Conservation (phyloP, 331 rosid genomes). For the Pyrus hybrid region DNA sequence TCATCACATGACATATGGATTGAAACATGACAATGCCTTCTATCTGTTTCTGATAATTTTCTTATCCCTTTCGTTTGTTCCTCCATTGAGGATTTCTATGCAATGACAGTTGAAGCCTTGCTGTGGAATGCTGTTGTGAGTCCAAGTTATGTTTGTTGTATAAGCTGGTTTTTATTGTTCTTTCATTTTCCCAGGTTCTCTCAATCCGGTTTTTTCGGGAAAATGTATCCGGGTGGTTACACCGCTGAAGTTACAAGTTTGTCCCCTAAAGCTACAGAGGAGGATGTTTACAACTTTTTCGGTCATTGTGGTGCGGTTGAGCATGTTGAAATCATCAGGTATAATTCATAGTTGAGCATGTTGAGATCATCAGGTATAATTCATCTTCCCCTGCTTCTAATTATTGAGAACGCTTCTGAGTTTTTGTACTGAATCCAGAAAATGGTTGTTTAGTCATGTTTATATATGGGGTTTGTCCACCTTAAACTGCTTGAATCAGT, state of each 20-base stretch:
- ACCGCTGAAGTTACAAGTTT: slow-evolving; percentile 67
- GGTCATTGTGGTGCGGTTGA: slow-evolving; percentile 65
- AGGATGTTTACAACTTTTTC: slow-evolving; percentile 57
- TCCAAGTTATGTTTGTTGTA: neutral
- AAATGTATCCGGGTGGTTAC: slow-evolving; percentile 58
- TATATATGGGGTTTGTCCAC: neutral
- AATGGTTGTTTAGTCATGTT: neutral
- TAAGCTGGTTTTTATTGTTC: slow-evolving; percentile 11
- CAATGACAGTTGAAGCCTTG: neutral
- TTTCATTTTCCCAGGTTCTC: slow-evolving; percentile 3
- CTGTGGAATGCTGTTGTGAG: neutral
- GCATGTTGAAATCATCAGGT: neutral
- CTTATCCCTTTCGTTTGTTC: slow-evolving; percentile 33
- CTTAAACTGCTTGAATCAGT: neutral
- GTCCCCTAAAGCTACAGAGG: slow-evolving; percentile 64
- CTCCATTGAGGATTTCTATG: neutral
- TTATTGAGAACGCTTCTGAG: slow-evolving; percentile 2
- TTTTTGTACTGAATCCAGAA: neutral
- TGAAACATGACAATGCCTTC: slow-evolving; percentile 24
- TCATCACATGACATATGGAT: slow-evolving; percentile 10
- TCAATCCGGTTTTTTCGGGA: slow-evolving; percentile 12
- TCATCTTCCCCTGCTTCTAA: slow-evolving; percentile 1
- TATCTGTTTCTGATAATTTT: slow-evolving; percentile 13
- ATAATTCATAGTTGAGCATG: slow-evolving; percentile 42
- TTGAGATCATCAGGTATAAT: slow-evolving; percentile 24